A percentile compares a stretch with the other conserved stretches of the same genome.
Evolutionary conservation across 179 eudicot genomes (phyloP).

Genomic region (Beta corolliflora): DNA sequence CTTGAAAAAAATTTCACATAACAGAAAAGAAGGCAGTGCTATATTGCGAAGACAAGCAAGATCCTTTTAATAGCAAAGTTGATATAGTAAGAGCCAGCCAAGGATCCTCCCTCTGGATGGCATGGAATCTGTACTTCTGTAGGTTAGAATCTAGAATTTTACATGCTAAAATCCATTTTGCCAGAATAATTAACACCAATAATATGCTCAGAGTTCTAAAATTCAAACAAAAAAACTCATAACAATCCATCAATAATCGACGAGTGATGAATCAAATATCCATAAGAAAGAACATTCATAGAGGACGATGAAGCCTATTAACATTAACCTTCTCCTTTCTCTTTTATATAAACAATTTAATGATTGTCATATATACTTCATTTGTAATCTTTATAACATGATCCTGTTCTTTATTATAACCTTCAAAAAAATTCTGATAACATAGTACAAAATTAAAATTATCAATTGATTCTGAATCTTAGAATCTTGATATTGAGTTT

Average conservation of each 20-base stretch:
- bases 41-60: background rate
- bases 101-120: background rate
- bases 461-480: too few relatives aligned
- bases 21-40: background rate
- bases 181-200: background rate
- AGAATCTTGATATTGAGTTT: background rate
- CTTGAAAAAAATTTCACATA: background rate
- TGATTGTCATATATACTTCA: background rate
- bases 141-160: background rate
- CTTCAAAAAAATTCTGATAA: too few relatives aligned
- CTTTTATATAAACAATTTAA: background rate
- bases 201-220: background rate
- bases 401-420: too few relatives aligned
- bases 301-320: background rate
- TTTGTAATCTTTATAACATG: background rate
- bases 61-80: background rate
- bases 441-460: too few relatives aligned
- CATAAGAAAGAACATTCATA: background rate
- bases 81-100: background rate
- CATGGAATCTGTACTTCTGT: too few relatives aligned
- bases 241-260: background rate
- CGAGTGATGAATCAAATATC: background rate
- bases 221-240: background rate
- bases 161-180: background rate
- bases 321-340: background rate